A percentile compares a stretch with the other conserved stretches of the same genome.
phyloP scores from a whole-genome alignment of 2,329 filamentous ascomycete species.

The Aspergillus oerlinghausenensis region DNA sequence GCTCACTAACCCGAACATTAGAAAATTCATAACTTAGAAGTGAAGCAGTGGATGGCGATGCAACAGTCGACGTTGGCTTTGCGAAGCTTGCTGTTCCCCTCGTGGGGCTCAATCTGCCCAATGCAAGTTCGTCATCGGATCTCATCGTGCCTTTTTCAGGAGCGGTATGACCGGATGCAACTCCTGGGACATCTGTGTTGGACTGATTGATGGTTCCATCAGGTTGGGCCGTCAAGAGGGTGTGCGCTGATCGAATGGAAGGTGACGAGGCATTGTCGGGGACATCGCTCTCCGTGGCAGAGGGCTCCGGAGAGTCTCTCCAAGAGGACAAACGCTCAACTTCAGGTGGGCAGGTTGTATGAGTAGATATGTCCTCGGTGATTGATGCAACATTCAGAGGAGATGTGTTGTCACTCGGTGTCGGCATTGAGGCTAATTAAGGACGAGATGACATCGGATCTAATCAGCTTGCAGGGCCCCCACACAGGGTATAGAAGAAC shows the following conservation, averaged over 20 bases:
- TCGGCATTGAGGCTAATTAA: conserved; percentile 47
- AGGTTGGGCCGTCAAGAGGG: conserved; percentile 21
- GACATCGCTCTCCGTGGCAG: conserved; percentile 19
- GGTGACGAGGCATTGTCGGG: conserved; percentile 26
- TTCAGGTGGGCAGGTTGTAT: conserved; percentile 49
- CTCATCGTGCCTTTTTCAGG: conserved; percentile 22
- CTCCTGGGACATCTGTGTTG: conserved; percentile 22
- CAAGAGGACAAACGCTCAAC: conserved; percentile 29
- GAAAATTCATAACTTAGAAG: conserved; percentile 53
- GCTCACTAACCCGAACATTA: conserved; percentile 49
- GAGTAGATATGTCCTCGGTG: conserved; percentile 41
- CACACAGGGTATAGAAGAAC: conserved; percentile 4
- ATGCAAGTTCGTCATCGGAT: conserved; percentile 29
- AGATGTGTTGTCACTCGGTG: conserved; percentile 43
- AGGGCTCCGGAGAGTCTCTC: conserved; percentile 28
- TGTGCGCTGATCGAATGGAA: conserved; percentile 19
- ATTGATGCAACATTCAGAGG: conserved; percentile 39
- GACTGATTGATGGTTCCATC: conserved; percentile 24
- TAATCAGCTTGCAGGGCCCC: conserved; percentile 8
- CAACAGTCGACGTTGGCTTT: conserved; percentile 25
- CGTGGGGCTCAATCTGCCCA: conserved; percentile 29
- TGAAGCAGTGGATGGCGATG: conserved; percentile 37
- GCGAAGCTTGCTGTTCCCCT: conserved; percentile 29
- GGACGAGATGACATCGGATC: conserved; percentile 33
- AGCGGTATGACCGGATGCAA: conserved; percentile 16